Percentiles rank a stretch among this genome's conserved stretches.
Evolutionary conservation across 345 rosid genomes (phyloP).

Genomic region (Clarkia xantiana): DNA sequence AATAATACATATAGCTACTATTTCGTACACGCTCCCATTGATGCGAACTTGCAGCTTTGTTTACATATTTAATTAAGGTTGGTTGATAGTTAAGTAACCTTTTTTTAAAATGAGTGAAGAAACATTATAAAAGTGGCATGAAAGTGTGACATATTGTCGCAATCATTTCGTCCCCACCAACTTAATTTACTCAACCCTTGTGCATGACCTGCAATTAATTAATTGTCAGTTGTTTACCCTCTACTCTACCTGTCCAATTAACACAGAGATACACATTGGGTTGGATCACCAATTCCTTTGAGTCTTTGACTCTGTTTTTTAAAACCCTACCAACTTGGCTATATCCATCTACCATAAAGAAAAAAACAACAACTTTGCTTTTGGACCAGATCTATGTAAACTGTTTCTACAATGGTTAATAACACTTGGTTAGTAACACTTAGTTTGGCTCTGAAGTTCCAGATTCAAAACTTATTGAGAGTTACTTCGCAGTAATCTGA

Average conservation of each 20-base stretch:
- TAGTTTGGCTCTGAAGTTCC: too few relatives aligned
- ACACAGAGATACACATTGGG: conserved; percentile 9
- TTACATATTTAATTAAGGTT: too few relatives aligned
- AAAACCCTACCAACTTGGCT: neutral
- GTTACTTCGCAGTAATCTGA: too few relatives aligned
- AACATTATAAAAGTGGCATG: neutral
- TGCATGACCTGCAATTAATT: conserved; percentile 17
- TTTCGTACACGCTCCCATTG: too few relatives aligned
- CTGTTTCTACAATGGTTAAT: neutral
- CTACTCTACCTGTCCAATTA: too few relatives aligned
- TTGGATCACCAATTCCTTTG: conserved; percentile 33
- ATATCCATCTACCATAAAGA: neutral
- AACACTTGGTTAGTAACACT: too few relatives aligned
- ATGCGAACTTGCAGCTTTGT: too few relatives aligned
- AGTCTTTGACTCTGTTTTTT: conserved; percentile 15
- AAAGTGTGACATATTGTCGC: neutral
- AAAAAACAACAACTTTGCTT: neutral
- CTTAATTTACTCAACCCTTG: conserved; percentile 9
- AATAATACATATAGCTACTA: too few relatives aligned
- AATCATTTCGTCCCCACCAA: conserved; percentile 8
- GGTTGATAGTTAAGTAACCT: too few relatives aligned
- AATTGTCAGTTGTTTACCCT: conserved; percentile 21
- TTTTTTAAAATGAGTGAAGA: too few relatives aligned
- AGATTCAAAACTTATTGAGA: too few relatives aligned
- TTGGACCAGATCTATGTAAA: neutral